A percentile compares a stretch with the other conserved stretches of the same genome.
Evolutionary conservation across 805 yeast species (phyloP).

Genomic region (Saccharomycopsis sp.): DNA sequence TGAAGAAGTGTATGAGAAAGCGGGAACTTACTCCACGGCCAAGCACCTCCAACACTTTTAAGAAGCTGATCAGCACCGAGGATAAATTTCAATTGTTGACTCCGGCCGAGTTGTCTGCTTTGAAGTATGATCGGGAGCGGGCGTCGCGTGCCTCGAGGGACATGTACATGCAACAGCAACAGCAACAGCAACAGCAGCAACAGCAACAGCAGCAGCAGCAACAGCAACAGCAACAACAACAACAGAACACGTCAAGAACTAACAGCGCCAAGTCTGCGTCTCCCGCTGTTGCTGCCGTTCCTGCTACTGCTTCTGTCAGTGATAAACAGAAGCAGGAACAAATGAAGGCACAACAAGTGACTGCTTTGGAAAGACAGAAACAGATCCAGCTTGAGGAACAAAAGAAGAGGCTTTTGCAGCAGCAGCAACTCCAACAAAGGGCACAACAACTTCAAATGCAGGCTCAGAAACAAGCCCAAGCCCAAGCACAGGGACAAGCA

Average conservation of each 20-base stretch:
- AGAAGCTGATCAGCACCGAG: slow-evolving; percentile 34
- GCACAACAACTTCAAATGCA: no score
- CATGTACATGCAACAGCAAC: slow-evolving; percentile 33
- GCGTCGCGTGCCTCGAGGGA: slow-evolving; percentile 81
- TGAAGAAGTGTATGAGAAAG: slow-evolving; percentile 81
- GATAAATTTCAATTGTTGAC: slow-evolving; percentile 45
- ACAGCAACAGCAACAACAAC: slow-evolving; percentile 18
- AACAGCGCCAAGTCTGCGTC: not conserved
- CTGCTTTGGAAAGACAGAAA: not conserved
- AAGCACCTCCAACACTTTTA: slow-evolving; percentile 31
- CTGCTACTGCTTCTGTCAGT: no score
- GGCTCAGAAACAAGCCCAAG: not conserved
- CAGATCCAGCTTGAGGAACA: slow-evolving; percentile 5
- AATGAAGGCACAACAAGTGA: not conserved
- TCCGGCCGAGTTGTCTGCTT: slow-evolving; percentile 73
- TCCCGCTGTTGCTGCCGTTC: no score
- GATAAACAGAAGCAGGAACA: no score
- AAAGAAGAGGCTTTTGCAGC: slow-evolving; percentile 10
- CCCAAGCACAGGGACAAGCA: slow-evolving; percentile 2
- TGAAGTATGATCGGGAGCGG: slow-evolving; percentile 81
- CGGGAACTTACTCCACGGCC: slow-evolving; percentile 71
- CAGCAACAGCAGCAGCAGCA: no score
- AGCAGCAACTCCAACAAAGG: not conserved
- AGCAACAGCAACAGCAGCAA: slow-evolving; percentile 11
- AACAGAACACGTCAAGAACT: slow-evolving; percentile 3